Base-by-base conservation (phyloP, 1,139 yeast species). In the Geotrichum candidum region DNA sequence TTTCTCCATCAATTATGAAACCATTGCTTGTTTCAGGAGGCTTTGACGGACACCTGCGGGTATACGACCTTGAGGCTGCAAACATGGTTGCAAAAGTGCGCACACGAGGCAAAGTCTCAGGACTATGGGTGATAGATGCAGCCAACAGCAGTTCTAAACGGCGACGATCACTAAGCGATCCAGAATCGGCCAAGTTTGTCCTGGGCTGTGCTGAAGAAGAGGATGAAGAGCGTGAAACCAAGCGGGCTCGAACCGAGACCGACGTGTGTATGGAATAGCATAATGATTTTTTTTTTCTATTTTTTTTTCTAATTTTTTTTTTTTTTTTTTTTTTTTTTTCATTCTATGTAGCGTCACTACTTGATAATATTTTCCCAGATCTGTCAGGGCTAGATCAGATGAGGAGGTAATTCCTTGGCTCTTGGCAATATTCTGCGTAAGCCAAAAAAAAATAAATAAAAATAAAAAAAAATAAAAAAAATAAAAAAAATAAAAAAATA, bases 21-120 rank as follows among this genome's bases (percentile, higher is more conserved):
- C 54, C 55, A 11, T 31, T 71, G 13, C 63, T 84, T 13, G 76
- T 78, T 0, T 80, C 88, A 54, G 96, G 95, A 56, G 95, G 96
- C 0, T 77, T 89, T 51, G 96, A 90, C 72, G 81, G 92, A 70
- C 88, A 88, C 69, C 78, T 88, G 56, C 80, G 96, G 63, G 87
- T 87, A 7, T 90, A 84, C 72, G 86, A 88, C 66, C 69, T 84
- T n/a, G 75, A 76, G 5, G 73, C 83, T 0, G 80, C 94, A 61
- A 80, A 82, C 52, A 76, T 84, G 61, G 72, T 85, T 41, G 87
- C 83, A 13, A 88, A 88, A 69, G 86, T 87, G 11, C 87, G 82
- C 67, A 69, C 87, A 53, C 90, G 90, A 1, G 81, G 88, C 4
- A 88, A 87, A 68, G 78, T 87, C 3, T 81, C 83, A 58, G 77